phyloP scores from a whole-genome alignment of 129 eudicot species.

The Apium graveolens region DNA sequence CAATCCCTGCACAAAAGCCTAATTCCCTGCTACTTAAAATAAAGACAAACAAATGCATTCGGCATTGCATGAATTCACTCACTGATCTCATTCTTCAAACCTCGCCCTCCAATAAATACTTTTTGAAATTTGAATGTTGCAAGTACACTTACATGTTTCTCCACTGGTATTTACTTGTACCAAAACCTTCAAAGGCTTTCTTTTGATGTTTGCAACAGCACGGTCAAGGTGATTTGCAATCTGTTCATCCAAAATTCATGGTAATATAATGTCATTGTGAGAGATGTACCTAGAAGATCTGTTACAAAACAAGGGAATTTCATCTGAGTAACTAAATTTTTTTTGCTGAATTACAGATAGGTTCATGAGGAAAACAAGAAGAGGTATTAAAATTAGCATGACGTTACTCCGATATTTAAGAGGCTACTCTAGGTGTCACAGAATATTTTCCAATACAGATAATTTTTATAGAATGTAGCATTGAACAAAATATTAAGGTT shows the following conservation, averaged over 20 bases:
- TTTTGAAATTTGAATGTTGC: neutral
- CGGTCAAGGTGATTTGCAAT: conserved; percentile 87
- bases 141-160: conserved; percentile 60
- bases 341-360: neutral
- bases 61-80: neutral
- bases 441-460: too few species aligned
- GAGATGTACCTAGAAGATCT: conserved; percentile 16
- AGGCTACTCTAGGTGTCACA: too few species aligned
- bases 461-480: too few species aligned
- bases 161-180: conserved; percentile 98
- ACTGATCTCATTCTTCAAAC: neutral
- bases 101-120: neutral
- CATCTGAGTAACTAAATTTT: conserved; percentile 9
- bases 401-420: too few species aligned
- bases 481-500: too few species aligned
- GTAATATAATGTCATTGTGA: conserved; percentile 20
- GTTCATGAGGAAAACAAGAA: neutral
- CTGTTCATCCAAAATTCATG: conserved; percentile 38
- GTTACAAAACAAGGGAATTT: conserved; percentile 14
- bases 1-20: neutral
- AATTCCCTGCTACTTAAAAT: neutral
- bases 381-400: neutral
- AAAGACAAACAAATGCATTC: neutral
- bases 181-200: conserved; percentile 76
- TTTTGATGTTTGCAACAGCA: conserved; percentile 61